Base-by-base conservation (phyloP, 768 basidiomycete species). In the Suillus alpinus region DNA sequence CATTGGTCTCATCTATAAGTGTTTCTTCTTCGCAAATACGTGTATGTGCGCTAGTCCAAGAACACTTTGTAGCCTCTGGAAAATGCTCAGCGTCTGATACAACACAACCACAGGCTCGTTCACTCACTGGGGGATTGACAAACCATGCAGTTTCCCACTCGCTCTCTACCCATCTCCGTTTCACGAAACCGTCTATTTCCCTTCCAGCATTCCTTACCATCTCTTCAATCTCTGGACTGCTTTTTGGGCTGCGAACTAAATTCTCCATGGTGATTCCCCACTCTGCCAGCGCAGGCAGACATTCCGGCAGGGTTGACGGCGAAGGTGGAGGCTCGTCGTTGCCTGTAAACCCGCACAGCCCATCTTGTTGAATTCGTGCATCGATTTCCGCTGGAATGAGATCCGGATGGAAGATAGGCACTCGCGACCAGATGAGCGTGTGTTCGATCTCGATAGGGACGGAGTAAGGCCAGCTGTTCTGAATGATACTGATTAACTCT, bases 131-230 rank as follows among this genome's bases (percentile, higher is more conserved):
- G 46, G 92, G 92, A 68, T 94, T 94, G 46, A 92, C 88, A 68
- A 94, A 94, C 93, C 93, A 95, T 2, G 90, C 91, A 0, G 91
- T 92, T 74, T 95, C 93, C 92, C 91, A 95, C n/a, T 83, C 81
- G 5, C 67, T 70, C 67, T 92, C 89, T 18, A 68, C 66, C 93
- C 93, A 94, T 52, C 84, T 76, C 52, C 77, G 78, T 69, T 74
- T 78, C 13, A 95, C 82, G 71, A 88, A 94, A 53, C 72, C 73
- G 37, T 83, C 78, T 46, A 92, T 83, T 63, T 90, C 86, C 46
- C 65, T 69, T 6, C 86, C 86, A 5, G 84, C 87, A 49, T 69
- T 69, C 51, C 70, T 70, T 10, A 89, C 77, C 59, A 84, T 73
- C 18, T 61, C 68, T 41, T 83, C 83, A 67, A 90, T 86, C 63